These are phyloP conservation scores for Geotrichum fermentans DNA, from an alignment of 1,139 yeast genomes.

Conservation along the genomic window DNA sequence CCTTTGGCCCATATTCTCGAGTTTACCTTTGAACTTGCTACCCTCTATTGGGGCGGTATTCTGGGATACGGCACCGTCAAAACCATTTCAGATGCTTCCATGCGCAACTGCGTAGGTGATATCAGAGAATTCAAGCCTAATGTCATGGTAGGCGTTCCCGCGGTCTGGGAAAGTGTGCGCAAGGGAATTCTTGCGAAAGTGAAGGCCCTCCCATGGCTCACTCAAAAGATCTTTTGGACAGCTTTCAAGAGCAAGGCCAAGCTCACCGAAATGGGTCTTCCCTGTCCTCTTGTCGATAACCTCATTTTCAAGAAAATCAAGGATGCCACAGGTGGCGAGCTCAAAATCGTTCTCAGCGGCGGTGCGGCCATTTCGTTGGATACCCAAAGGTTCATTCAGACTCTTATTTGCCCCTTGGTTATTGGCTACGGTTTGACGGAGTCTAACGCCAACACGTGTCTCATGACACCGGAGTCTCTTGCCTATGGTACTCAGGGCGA, in stretches of 20 bases:
- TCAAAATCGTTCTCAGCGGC: slow-evolving; percentile 75
- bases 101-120: slow-evolving; percentile 84
- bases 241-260: slow-evolving; percentile 70
- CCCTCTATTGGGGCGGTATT: slow-evolving; percentile 85
- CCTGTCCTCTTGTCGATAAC: slow-evolving; percentile 59
- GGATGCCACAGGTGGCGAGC: slow-evolving; percentile 91
- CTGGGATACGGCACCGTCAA: slow-evolving; percentile 91
- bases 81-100: slow-evolving; percentile 77
- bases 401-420: slow-evolving; percentile 79
- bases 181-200: slow-evolving; percentile 85
- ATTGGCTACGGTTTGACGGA: slow-evolving; percentile 97
- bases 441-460: slow-evolving; percentile 82
- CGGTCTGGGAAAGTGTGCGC: slow-evolving; percentile 95
- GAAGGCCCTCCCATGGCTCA: slow-evolving; percentile 56
- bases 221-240: slow-evolving; percentile 84
- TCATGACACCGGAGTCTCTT: slow-evolving; percentile 59
- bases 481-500: slow-evolving; percentile 79
- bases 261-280: slow-evolving; percentile 60
- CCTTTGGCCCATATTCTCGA: slow-evolving; percentile 97
- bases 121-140: slow-evolving; percentile 85
- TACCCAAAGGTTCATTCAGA: slow-evolving; percentile 80
- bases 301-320: slow-evolving; percentile 81
- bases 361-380: slow-evolving; percentile 87
- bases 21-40: slow-evolving; percentile 73
- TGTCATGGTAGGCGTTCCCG: slow-evolving; percentile 96